Evolutionary conservation across 345 rosid species (phyloP), one percentile per base, ranked within the genome.

Genomic region (Jatropha curcas): DNA sequence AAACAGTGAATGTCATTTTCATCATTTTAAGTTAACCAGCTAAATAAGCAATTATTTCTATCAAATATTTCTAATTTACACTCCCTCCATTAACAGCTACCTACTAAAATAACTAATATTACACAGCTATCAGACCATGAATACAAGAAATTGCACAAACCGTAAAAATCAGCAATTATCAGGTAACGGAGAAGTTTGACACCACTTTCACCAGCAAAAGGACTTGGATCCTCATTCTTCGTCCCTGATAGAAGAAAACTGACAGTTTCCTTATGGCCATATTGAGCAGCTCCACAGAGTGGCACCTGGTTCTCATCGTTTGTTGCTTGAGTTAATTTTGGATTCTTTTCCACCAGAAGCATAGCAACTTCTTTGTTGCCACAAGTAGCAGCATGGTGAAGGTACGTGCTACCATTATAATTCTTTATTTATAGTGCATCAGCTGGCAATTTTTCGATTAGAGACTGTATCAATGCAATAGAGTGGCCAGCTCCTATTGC

Each of bases 321-420:
- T 30, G 30, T 25, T 9, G 12, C 53, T 48, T 48, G 53, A 48
- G 53, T 48, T n/a, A 48, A 48, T 48, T 7, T 48, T 5, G 33
- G 27, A 35, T 67, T 56, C 58, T 67, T 67, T 0, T 17, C 4
- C 48, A 77, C 35, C 34, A 77, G 27, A 19, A 51, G n/a, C 70
- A 22, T 72, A 0, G 57, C 81, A 13, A 20, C 57, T 25, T 25
- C 45, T 35, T 55, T 35, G 33, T 39, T 72, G 33, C 76, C 81
- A 20, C 22, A 37, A 0, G 41, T 37, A 11, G 73, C 81, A 12
- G 81, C 81, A 67, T 24, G 0, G 63, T 77, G 76, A 22, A 72
- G 76, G 8, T 73, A 52, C 7, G 74, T 68, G 3, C 28, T 0
- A 14, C 62, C 57, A 1, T 1, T 5, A 4, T 0, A 0, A 43